Evolutionary conservation across 108 stramenopile species (phyloP).

Genomic region (Nitzschia inconspicua): DNA sequence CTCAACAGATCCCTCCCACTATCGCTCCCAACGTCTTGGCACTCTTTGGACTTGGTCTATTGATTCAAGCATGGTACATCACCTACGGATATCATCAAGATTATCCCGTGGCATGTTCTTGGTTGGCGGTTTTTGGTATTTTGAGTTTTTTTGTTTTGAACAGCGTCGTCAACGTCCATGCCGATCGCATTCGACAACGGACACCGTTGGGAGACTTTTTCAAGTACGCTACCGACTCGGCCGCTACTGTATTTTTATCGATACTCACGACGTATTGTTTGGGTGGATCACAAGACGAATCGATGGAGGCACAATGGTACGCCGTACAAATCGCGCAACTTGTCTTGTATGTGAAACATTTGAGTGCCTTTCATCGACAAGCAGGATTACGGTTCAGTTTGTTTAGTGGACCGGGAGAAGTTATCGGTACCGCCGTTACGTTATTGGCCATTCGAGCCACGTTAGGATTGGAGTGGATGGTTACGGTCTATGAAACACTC

Average conservation of each 20-base stretch:
- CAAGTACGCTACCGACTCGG: slow-evolving; percentile 84
- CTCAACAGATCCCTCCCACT: slow-evolving; percentile 60
- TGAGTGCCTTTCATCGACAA: slow-evolving; percentile 82
- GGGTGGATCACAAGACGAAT: slow-evolving; percentile 44
- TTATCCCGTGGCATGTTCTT: slow-evolving; percentile 71
- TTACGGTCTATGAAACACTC: slow-evolving; percentile 43
- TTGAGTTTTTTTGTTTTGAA: slow-evolving; percentile 70
- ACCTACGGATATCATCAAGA: slow-evolving; percentile 46
- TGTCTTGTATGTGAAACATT: slow-evolving; percentile 82
- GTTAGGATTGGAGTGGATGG: slow-evolving; percentile 74
- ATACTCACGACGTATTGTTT: slow-evolving; percentile 78
- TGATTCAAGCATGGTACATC: slow-evolving; percentile 86
- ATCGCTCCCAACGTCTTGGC: slow-evolving; percentile 86
- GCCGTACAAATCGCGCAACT: slow-evolving; percentile 81
- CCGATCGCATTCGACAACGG: slow-evolving; percentile 80
- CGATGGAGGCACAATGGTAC: slow-evolving; percentile 78
- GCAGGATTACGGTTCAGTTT: slow-evolving; percentile 81
- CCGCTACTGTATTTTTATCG: slow-evolving; percentile 75
- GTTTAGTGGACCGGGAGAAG: slow-evolving; percentile 83
- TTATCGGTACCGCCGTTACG: slow-evolving; percentile 53
- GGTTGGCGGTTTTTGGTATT: slow-evolving; percentile 75
- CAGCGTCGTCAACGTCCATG: slow-evolving; percentile 64
- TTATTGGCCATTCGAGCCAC: slow-evolving; percentile 64
- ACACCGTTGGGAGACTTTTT: slow-evolving; percentile 84
- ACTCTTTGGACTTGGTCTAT: slow-evolving; percentile 56